A percentile compares a stretch with the other conserved stretches of the same genome.
These are phyloP conservation scores for Cladobotryum mycophilum DNA, from an alignment of 2,329 filamentous ascomycete genomes.

Conservation along the genomic window DNA sequence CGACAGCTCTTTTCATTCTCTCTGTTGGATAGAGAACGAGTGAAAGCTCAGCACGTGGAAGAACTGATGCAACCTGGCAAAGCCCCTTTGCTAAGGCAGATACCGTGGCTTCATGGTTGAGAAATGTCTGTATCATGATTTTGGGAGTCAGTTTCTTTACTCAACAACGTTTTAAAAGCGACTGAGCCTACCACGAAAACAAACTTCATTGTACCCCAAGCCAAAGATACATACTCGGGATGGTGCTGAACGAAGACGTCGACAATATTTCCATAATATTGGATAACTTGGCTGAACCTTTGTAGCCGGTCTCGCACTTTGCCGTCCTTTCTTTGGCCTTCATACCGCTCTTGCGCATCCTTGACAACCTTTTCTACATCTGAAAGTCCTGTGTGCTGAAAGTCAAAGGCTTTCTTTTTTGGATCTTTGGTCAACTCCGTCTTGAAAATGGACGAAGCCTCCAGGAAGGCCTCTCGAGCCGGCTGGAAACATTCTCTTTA, in stretches of 20 bases:
- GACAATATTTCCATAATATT: neutral
- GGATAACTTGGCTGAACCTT: neutral
- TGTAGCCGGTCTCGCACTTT: neutral
- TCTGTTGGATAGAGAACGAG: neutral
- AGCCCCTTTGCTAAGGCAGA: neutral
- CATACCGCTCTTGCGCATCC: neutral
- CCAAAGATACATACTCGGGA: slow-evolving; percentile 7
- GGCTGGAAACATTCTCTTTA: neutral
- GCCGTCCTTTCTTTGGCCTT: neutral
- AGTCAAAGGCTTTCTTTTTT: neutral
- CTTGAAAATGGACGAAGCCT: neutral
- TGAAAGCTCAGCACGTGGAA: neutral
- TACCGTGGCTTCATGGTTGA: neutral
- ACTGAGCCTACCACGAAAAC: slow-evolving; percentile 1
- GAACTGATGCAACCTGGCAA: neutral
- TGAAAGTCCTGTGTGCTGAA: neutral
- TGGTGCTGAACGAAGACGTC: slow-evolving; percentile 3
- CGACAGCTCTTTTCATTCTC: neutral
- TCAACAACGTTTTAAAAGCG: neutral
- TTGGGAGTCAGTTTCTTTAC: neutral
- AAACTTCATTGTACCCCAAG: slow-evolving; percentile 7
- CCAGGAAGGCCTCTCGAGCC: neutral
- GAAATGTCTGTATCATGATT: neutral
- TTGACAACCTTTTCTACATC: neutral
- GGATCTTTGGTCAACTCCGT: neutral